Evolutionary conservation across 306 rosid genomes (phyloP).

Genomic region (Benincasa hispida): DNA sequence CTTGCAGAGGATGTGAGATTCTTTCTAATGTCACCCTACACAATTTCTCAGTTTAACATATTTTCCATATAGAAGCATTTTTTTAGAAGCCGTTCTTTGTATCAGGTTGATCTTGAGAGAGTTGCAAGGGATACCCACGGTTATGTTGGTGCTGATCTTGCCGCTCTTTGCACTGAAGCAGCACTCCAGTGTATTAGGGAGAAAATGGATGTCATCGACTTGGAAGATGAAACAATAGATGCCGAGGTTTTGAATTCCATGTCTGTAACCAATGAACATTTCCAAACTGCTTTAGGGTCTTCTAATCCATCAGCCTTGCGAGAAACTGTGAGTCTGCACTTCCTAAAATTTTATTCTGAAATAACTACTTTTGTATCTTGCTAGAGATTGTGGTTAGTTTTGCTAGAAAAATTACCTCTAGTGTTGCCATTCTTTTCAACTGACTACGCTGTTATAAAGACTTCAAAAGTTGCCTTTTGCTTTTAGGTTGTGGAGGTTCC

Average conservation of each 20-base stretch:
- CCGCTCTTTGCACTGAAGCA: constrained; percentile 63
- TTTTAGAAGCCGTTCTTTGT: not conserved
- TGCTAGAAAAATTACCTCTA: not conserved
- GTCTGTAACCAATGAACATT: constrained; percentile 53
- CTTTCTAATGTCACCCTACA: not conserved
- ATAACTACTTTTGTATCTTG: not conserved
- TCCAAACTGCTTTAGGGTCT: constrained; percentile 41
- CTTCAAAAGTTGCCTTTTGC: not conserved
- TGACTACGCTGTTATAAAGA: not conserved
- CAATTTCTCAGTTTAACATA: not conserved
- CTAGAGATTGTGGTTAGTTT: not conserved
- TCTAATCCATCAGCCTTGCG: constrained; percentile 67
- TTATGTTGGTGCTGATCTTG: constrained; percentile 59
- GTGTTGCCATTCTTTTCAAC: not conserved
- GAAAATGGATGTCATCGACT: constrained; percentile 60
- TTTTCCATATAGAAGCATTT: not conserved
- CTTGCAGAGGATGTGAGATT: constrained; percentile 48
- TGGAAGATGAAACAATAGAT: constrained; percentile 61
- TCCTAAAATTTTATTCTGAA: not conserved
- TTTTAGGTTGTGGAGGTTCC: constrained; percentile 66
- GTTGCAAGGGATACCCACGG: constrained; percentile 56
- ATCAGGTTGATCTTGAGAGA: constrained; percentile 60
- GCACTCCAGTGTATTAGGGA: constrained; percentile 61
- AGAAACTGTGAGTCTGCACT: constrained; percentile 45
- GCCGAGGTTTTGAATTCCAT: constrained; percentile 60